Percentiles rank a stretch among this genome's conserved stretches.
phyloP scores from a whole-genome alignment of 306 rosid species.

The Vigna reflexopilosa region DNA sequence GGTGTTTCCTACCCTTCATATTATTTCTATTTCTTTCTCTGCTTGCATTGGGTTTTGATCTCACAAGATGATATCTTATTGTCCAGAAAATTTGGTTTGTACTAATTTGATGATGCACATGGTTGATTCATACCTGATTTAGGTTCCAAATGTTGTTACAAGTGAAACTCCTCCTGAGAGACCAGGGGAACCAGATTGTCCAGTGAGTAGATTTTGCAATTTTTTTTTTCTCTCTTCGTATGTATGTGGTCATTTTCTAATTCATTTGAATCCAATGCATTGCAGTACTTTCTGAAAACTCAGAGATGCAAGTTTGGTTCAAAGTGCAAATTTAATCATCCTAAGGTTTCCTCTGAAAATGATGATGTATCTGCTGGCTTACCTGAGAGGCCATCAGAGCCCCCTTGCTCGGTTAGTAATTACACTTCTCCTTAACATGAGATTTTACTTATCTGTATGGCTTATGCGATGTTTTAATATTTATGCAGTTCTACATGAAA shows the following conservation, averaged over 20 bases:
- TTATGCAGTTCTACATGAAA: slow-evolving; percentile 88
- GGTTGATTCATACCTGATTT: slow-evolving; percentile 41
- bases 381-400: slow-evolving; percentile 92
- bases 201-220: slow-evolving; percentile 65
- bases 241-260: slow-evolving; percentile 44
- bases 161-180: slow-evolving; percentile 88
- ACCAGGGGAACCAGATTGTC: slow-evolving; percentile 91
- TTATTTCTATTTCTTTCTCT: neutral
- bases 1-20: slow-evolving; percentile 21
- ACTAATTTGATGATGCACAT: slow-evolving; percentile 37
- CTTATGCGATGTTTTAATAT: slow-evolving; percentile 33
- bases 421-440: slow-evolving; percentile 37
- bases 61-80: slow-evolving; percentile 29
- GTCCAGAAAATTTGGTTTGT: slow-evolving; percentile 19
- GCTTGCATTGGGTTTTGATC: slow-evolving; percentile 33
- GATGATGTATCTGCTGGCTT: slow-evolving; percentile 61
- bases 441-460: slow-evolving; percentile 28
- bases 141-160: slow-evolving; percentile 73
- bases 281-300: slow-evolving; percentile 90
- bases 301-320: slow-evolving; percentile 95
- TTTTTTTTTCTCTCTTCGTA: neutral
- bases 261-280: slow-evolving; percentile 36
- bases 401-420: slow-evolving; percentile 84
- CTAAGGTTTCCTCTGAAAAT: slow-evolving; percentile 71
- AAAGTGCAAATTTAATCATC: slow-evolving; percentile 95